Percentiles rank a stretch among this genome's conserved stretches.
Conservation (phyloP, 2,329 filamentous ascomycete species). For the Colletotrichum eremochloae region DNA sequence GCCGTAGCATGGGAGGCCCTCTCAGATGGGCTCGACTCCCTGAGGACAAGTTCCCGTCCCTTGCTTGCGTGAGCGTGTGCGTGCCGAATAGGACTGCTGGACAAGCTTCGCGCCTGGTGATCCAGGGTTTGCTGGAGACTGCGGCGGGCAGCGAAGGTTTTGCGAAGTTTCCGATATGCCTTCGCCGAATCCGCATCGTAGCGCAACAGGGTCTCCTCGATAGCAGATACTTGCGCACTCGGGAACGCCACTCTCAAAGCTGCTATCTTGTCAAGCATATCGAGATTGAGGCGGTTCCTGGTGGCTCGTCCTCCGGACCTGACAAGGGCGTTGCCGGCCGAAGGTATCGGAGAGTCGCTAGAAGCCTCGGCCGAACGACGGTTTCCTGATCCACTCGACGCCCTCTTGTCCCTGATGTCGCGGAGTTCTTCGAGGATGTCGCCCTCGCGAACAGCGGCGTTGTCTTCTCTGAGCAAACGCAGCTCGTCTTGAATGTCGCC, state of each 20-base stretch:
- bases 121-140: constrained; percentile 53
- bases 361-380: not conserved
- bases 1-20: not conserved
- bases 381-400: not conserved
- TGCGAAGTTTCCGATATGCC: constrained; percentile 55
- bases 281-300: constrained; percentile 17
- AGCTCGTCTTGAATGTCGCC: constrained; percentile 54
- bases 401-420: constrained; percentile 21
- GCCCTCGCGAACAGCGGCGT: constrained; percentile 48
- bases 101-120: constrained; percentile 27
- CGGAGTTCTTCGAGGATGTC: constrained; percentile 40
- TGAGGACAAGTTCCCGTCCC: constrained; percentile 14
- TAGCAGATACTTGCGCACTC: constrained; percentile 50
- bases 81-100: constrained; percentile 24
- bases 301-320: constrained; percentile 1
- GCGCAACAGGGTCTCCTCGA: constrained; percentile 53
- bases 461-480: constrained; percentile 58
- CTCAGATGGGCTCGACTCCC: constrained; percentile 16
- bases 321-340: constrained; percentile 28
- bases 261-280: constrained; percentile 50
- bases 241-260: constrained; percentile 61
- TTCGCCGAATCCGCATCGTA: constrained; percentile 52
- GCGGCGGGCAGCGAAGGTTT: constrained; percentile 45
- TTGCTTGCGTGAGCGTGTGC: not conserved
- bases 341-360: not conserved